Evolutionary conservation across 2,329 filamentous ascomycete species (phyloP), one percentile per base, ranked within the genome.

Genomic region (Neurospora crassa): DNA sequence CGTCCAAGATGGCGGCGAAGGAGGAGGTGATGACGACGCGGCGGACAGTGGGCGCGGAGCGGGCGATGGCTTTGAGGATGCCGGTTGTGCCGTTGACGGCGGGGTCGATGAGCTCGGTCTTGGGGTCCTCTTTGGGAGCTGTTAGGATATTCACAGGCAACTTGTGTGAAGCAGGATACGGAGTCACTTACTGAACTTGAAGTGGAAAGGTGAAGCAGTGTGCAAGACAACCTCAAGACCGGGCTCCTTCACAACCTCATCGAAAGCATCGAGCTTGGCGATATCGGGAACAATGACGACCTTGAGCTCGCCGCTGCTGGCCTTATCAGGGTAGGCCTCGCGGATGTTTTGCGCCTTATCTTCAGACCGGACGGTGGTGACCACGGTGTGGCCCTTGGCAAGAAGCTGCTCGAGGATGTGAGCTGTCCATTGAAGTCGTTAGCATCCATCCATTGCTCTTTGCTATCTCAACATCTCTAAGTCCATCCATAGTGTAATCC

Each of bases 231-330:
- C 85, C 71, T 87, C 84, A 69, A 89, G 79, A 37, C 82, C 84
- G 1, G 84, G 83, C 4, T 78, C 82, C 78, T 82, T 79, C 73
- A 86, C 83, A 1, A 86, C 88, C 76, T 89, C 84, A 76, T 92
- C 89, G 78, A 97, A 97, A 71, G 93, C 93, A 70, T 86, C 85
- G 63, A 89, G 85, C 77, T 89, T 80, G 3, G 92, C 91, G 75
- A 97, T 92, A 78, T 97, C 93, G 20, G 90, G 88, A 34, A 96
- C 92, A 75, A 96, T 89, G 70, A 79, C 82, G 14, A 86, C 81
- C 41, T 80, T 76, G 20, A 89, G 84, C 41, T 82, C 81, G 20
- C 75, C 74, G 16, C 83, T 81, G 67, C 78, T 76, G 71, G 76
- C 77, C 72, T 83, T 78, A 24, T 79, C 78, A 1, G 84, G 81